These are phyloP conservation scores for Rhododendron kiyosumense DNA, from an alignment of 148 eudicot species.

Conservation along the genomic window DNA sequence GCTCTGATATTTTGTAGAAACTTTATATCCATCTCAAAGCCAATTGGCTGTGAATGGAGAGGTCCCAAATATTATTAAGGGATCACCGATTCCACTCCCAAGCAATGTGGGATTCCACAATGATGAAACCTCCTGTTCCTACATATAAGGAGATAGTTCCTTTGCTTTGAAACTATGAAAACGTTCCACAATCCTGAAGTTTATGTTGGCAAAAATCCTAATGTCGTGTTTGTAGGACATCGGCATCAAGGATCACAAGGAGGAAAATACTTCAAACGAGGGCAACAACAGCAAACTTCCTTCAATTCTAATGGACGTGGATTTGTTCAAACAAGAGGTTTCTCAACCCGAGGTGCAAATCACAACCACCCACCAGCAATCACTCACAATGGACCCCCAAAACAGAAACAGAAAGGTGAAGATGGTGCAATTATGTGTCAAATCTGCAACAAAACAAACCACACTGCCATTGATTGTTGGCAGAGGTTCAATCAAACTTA, in stretches of 20 bases:
- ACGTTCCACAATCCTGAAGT: neutral
- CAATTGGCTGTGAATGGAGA: too few relatives aligned
- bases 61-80: too few relatives aligned
- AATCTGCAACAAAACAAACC: neutral
- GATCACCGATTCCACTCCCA: too few relatives aligned
- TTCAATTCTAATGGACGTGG: neutral
- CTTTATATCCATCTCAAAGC: too few relatives aligned
- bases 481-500: neutral
- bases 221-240: neutral
- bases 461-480: neutral
- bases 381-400: too few relatives aligned
- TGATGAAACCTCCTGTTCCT: neutral
- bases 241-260: neutral
- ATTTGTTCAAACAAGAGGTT: neutral
- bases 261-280: neutral
- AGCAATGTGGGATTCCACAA: too few relatives aligned
- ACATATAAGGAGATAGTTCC: neutral
- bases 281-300: neutral
- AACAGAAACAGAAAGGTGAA: neutral
- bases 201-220: neutral
- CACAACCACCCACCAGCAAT: too few relatives aligned
- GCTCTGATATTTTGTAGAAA: too few relatives aligned
- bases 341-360: too few relatives aligned
- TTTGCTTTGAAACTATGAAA: neutral
- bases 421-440: neutral